A percentile compares a stretch with the other conserved stretches of the same genome.
Evolutionary conservation across 2,329 filamentous ascomycete genomes (phyloP).

Genomic region (Podosphaera fusca): DNA sequence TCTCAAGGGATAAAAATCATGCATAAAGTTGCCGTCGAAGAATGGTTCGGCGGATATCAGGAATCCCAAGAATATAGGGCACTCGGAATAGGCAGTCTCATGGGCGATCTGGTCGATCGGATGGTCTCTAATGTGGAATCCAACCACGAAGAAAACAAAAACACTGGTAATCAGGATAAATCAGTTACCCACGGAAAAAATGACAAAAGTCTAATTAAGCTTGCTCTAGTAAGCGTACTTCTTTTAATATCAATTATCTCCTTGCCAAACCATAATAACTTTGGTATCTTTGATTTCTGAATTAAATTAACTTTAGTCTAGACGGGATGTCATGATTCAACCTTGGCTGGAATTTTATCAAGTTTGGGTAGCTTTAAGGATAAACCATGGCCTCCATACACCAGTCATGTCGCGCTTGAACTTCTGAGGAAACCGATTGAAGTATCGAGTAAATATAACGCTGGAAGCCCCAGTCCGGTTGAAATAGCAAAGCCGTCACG

Average conservation of each 20-base stretch:
- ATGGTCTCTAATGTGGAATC: conserved; percentile 47
- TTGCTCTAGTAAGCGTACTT: conserved; percentile 29
- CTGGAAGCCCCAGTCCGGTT: conserved; percentile 7
- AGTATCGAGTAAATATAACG: conserved; percentile 13
- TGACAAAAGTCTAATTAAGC: conserved; percentile 34
- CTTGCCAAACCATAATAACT: background rate
- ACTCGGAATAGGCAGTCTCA: conserved; percentile 62
- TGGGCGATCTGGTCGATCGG: conserved; percentile 60
- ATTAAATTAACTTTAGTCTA: background rate
- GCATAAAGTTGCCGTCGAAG: conserved; percentile 55
- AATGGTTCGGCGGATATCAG: conserved; percentile 77
- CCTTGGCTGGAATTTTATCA: conserved; percentile 54
- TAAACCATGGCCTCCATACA: conserved; percentile 74
- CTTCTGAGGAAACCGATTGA: conserved; percentile 42
- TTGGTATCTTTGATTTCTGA: background rate
- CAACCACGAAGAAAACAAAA: conserved; percentile 22
- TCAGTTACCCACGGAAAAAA: conserved; percentile 16
- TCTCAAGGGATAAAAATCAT: conserved; percentile 43
- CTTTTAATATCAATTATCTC: background rate
- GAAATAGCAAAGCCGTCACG: conserved; percentile 9
- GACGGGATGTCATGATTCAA: conserved; percentile 83
- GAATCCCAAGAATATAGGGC: conserved; percentile 74
- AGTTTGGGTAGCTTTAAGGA: conserved; percentile 58
- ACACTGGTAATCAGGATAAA: conserved; percentile 15
- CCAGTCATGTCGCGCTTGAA: conserved; percentile 76